A percentile compares a stretch with the other conserved stretches of the same genome.
Evolutionary conservation across 2,329 filamentous ascomycete genomes (phyloP).

Genomic region (Hypoxylon rubiginosum): DNA sequence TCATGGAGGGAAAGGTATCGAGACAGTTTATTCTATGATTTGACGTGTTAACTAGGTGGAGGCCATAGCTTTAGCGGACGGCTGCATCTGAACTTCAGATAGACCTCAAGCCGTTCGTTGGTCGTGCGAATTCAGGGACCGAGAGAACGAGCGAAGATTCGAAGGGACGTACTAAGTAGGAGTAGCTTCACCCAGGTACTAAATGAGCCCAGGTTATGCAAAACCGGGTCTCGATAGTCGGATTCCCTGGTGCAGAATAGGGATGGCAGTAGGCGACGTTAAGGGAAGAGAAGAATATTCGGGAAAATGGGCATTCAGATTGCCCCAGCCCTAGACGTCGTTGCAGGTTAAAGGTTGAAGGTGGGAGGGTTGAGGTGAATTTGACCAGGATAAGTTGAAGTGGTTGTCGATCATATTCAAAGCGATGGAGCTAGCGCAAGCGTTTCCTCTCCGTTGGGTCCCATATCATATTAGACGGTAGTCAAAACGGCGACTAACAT

Average conservation of each 20-base stretch:
- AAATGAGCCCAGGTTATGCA: slow-evolving; percentile 1
- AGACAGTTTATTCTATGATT: slow-evolving; percentile 7
- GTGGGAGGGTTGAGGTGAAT: slow-evolving; percentile 29
- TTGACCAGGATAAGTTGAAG: slow-evolving; percentile 36
- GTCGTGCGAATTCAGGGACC: not conserved
- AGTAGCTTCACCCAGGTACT: slow-evolving; percentile 15
- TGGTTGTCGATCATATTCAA: slow-evolving; percentile 32
- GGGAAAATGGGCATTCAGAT: slow-evolving; percentile 20
- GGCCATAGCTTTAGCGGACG: slow-evolving; percentile 10
- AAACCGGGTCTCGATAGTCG: slow-evolving; percentile 2
- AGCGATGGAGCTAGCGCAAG: slow-evolving; percentile 31
- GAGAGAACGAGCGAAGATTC: slow-evolving; percentile 20
- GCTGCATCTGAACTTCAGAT: slow-evolving; percentile 19
- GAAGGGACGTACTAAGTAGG: slow-evolving; percentile 13
- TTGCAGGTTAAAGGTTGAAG: slow-evolving; percentile 9
- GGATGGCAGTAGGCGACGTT: not conserved
- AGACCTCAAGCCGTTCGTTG: not conserved
- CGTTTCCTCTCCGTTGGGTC: slow-evolving; percentile 35
- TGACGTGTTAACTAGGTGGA: slow-evolving; percentile 4
- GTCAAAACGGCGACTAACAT: not conserved
- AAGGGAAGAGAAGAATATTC: slow-evolving; percentile 4
- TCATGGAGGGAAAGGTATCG: slow-evolving; percentile 17
- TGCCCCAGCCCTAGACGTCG: slow-evolving; percentile 1
- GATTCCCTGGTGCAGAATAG: not conserved
- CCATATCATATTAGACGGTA: slow-evolving; percentile 7